Evolutionary conservation across 768 basidiomycete genomes (phyloP), one percentile per base, ranked within the genome.

Genomic region (Pisolithus marmoratus): DNA sequence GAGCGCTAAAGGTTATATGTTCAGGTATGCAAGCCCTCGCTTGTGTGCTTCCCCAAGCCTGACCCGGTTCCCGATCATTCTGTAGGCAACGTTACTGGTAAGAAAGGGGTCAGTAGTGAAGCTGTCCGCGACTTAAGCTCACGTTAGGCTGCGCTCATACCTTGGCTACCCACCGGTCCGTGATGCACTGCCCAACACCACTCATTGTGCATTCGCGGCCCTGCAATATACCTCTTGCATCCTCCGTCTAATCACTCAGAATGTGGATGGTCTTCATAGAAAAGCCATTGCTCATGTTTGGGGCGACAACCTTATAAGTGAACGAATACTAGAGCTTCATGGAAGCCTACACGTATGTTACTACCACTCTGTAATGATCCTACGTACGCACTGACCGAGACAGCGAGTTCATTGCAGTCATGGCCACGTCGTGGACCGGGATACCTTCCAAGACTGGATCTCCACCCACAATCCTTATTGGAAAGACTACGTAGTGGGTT

Each of bases 251-350:
- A 82, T 97, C 55, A 98, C 95, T 0, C 87, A 86, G 67, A 90
- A 90, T 58, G 94, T 98, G n/a, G 95, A 98, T 61, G 94, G 93
- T 2, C 79, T 98, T 6, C 94, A 97, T 62, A 84, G 84, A 48
- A 91, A 90, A 69, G 89, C 91, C 8, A 68, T 88, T 19, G 51
- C 68, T 34, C 68, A 70, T 63, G 74, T 78, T 54, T 71, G 67
- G 70, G 69, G 63, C 54, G 69, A 64, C 48, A 63, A 61, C n/a
- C 62, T 58, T 20, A 62, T 70, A 66, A 46, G 69, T 56, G 48
- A 66, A 57, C 64, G 69, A 23, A 83, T 93, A 41, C 72, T 96
- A 22, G 91, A 95, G 64, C 78, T 97, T 8, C 94, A 97, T 65
- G 94, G 94, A 19, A 90, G 86, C 17, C 68, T 97, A 11, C 88